Percentiles rank a stretch among this genome's conserved stretches.
Evolutionary conservation across 2,329 filamentous ascomycete species (phyloP).

Genomic region (Ascochyta lentis): DNA sequence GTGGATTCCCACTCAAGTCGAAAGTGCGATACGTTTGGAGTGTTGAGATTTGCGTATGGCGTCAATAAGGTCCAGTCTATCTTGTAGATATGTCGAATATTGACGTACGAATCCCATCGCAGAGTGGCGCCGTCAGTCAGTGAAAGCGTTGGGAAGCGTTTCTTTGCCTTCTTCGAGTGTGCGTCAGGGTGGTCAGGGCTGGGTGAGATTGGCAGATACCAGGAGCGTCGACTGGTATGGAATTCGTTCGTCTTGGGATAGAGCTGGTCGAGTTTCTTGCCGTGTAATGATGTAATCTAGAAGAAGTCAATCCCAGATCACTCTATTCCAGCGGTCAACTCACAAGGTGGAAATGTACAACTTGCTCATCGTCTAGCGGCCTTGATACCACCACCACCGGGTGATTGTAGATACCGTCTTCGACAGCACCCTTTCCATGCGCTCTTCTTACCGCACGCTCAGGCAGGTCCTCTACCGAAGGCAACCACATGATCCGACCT

Average conservation of each 20-base stretch:
- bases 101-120: conserved; percentile 44
- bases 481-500: conserved; percentile 43
- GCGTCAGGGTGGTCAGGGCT: conserved; percentile 42
- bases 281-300: conserved; percentile 46
- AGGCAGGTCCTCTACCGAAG: conserved; percentile 37
- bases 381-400: conserved; percentile 44
- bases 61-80: conserved; percentile 39
- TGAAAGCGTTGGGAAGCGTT: conserved; percentile 39
- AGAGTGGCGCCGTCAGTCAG: conserved; percentile 32
- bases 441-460: conserved; percentile 35
- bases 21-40: conserved; percentile 21
- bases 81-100: conserved; percentile 44
- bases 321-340: conserved; percentile 10
- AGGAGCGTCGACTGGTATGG: conserved; percentile 39
- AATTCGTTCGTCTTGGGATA: conserved; percentile 44
- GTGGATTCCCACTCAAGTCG: conserved; percentile 37
- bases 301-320: conserved; percentile 18
- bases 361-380: conserved; percentile 31
- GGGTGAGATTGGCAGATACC: conserved; percentile 45
- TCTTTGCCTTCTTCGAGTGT: conserved; percentile 40
- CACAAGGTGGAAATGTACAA: conserved; percentile 47
- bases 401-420: conserved; percentile 45
- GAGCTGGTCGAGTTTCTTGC: conserved; percentile 40
- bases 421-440: conserved; percentile 40
- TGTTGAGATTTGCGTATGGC: conserved; percentile 36